Evolutionary conservation across 2,329 filamentous ascomycete species (phyloP), one percentile per base, ranked within the genome.

Genomic region (Paecilomyces dactylethromorphus): DNA sequence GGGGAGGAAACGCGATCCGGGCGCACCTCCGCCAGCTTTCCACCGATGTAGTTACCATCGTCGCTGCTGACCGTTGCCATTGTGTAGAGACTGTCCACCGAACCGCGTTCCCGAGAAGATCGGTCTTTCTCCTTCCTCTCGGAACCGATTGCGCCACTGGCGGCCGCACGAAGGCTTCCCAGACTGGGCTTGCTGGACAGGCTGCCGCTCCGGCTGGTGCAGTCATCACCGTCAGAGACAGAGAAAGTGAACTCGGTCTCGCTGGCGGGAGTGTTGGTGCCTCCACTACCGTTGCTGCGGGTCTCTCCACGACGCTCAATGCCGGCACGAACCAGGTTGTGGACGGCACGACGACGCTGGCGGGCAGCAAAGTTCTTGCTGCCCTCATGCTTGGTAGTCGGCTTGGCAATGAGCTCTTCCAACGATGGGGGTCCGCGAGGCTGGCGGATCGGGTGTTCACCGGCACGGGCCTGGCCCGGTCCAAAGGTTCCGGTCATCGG

Each of bases 281-380:
- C 91, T 60, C 82, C 82, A 64, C 80, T 83, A 59, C 80, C 80
- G 54, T 83, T 85, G 63, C 88, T 90, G 59, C 87, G 81, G 77
- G 83, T 89, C 81, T 84, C 71, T n/a, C 73, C 84, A 58, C 93
- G 91, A 60, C 94, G 90, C 70, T 92, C 91, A 63, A 94, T 84
- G 15, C 93, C 92, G 57, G 93, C 93, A 64, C 90, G 90, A 62
- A 97, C 90, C 55, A 99, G 84, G 71, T 92, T 97, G 79, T 92
- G 87, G 52, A 99, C 87, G 26, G 94, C 94, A 67, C 90, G 92
- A 64, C 93, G 91, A 60, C 94, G 91, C 69, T 95, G 92, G 62
- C 94, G 92, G 58, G 92, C 87, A 11, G 90, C 89, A 77, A 99
- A 99, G 80, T 99, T 99, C 85, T 97, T 81, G 86, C 93, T 97